Evolutionary conservation across 306 rosid species (phyloP).

Genomic region (Glycine latifolia): DNA sequence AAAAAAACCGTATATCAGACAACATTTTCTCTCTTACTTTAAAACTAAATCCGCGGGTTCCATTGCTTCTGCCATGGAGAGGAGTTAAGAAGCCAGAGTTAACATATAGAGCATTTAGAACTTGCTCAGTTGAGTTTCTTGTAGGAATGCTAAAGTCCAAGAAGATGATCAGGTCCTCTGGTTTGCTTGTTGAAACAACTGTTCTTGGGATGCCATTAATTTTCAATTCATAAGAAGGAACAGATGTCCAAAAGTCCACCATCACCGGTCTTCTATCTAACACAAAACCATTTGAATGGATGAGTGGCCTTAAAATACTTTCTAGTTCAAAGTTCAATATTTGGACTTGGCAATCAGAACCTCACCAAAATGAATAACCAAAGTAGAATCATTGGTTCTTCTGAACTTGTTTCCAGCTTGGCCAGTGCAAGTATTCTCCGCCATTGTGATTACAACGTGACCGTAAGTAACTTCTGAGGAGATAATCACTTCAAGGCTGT

Average conservation of each 20-base stretch:
- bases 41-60: conserved; percentile 59
- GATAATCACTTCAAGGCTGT: conserved; percentile 58
- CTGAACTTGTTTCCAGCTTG: conserved; percentile 66
- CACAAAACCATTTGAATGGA: conserved; percentile 31
- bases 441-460: conserved; percentile 55
- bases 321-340: not conserved
- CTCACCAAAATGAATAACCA: conserved; percentile 69
- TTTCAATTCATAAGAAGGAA: conserved; percentile 67
- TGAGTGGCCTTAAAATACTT: conserved; percentile 5
- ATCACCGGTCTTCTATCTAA: conserved; percentile 72
- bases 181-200: conserved; percentile 64
- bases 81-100: conserved; percentile 56
- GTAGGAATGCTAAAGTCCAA: conserved; percentile 68
- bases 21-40: conserved; percentile 52
- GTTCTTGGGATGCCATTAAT: conserved; percentile 69
- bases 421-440: conserved; percentile 59
- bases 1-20: too few species aligned
- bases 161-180: conserved; percentile 61
- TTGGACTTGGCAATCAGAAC: conserved; percentile 17
- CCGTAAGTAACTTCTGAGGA: conserved; percentile 49
- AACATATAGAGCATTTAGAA: conserved; percentile 56
- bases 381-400: conserved; percentile 58
- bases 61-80: conserved; percentile 47
- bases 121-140: conserved; percentile 63
- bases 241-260: conserved; percentile 77